Percentiles rank a stretch among this genome's conserved stretches.
Conservation (phyloP, 169 alveolate genomes). For the Cyclospora cayetanensis region DNA sequence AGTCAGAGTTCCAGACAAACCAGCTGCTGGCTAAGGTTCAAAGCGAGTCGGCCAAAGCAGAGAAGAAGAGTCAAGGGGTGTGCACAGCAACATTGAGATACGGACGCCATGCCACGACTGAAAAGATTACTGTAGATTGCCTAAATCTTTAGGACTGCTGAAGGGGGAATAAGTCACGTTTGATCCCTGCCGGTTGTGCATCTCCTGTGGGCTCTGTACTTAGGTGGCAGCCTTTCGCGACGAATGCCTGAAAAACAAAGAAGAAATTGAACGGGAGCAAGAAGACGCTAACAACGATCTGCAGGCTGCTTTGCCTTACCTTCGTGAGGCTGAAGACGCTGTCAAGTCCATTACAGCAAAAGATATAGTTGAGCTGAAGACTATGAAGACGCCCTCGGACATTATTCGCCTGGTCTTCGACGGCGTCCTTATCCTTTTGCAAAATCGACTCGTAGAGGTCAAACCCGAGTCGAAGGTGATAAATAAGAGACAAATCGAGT, state of each 20-base stretch:
- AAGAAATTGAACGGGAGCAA: conserved; percentile 88
- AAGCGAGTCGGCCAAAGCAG: conserved; percentile 94
- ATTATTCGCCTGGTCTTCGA: conserved; percentile 93
- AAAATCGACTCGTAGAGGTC: conserved; percentile 78
- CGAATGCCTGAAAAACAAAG: conserved; percentile 89
- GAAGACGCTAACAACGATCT: conserved; percentile 95
- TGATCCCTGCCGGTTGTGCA: too few relatives aligned
- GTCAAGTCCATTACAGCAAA: conserved; percentile 91
- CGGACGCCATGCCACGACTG: too few relatives aligned
- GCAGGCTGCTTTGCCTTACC: conserved; percentile 94
- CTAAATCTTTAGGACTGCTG: too few relatives aligned
- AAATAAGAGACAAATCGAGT: conserved; percentile 85
- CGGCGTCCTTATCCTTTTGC: conserved; percentile 87
- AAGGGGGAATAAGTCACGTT: too few relatives aligned
- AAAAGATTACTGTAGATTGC: too few relatives aligned
- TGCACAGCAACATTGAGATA: too few relatives aligned
- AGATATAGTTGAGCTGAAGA: conserved; percentile 93
- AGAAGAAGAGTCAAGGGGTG: conserved; percentile 93
- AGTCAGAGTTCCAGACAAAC: conserved; percentile 92
- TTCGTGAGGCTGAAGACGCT: conserved; percentile 92
- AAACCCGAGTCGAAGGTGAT: conserved; percentile 80
- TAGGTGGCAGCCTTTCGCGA: conserved; percentile 82
- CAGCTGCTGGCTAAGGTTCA: conserved; percentile 91
- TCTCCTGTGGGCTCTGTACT: too few relatives aligned
- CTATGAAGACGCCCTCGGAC: conserved; percentile 92